Conservation (phyloP, 2,329 filamentous ascomycete genomes). For the Pyricularia sp. region DNA sequence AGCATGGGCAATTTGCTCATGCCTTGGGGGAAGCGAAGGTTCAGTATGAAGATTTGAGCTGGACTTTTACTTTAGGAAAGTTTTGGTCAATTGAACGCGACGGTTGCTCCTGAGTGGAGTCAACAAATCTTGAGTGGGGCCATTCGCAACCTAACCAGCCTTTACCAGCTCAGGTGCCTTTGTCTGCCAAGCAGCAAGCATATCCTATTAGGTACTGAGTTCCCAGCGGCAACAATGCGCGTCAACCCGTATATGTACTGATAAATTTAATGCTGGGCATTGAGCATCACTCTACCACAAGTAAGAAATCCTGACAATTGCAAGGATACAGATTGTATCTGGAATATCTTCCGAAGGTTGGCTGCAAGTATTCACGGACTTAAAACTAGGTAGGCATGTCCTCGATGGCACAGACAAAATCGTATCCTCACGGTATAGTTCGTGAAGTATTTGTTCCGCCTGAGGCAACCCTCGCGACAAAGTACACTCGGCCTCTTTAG, state of each 20-base stretch:
- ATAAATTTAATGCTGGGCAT: too few relatives aligned
- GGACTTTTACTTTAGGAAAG: neutral
- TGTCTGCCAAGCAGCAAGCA: too few relatives aligned
- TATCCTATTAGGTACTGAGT: too few relatives aligned
- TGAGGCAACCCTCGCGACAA: neutral
- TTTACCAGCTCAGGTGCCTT: too few relatives aligned
- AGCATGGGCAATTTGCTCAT: neutral
- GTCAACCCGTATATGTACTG: too few relatives aligned
- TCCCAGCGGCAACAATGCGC: too few relatives aligned
- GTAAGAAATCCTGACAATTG: neutral
- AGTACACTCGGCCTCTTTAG: neutral
- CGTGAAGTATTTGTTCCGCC: neutral
- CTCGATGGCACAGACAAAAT: neutral
- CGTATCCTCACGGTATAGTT: neutral
- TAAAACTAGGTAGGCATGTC: neutral
- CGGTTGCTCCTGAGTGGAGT: neutral
- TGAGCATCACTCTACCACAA: neutral
- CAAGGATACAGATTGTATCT: neutral
- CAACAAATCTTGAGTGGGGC: neutral
- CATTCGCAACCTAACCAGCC: neutral
- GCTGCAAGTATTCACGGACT: neutral
- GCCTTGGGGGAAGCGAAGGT: neutral
- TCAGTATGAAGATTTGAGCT: neutral
- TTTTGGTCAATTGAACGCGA: neutral
- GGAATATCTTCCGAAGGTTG: neutral